Percentiles rank a stretch among this genome's conserved stretches.
phyloP scores from a whole-genome alignment of 2,329 filamentous ascomycete genomes.

The Colletotrichum abscissum region DNA sequence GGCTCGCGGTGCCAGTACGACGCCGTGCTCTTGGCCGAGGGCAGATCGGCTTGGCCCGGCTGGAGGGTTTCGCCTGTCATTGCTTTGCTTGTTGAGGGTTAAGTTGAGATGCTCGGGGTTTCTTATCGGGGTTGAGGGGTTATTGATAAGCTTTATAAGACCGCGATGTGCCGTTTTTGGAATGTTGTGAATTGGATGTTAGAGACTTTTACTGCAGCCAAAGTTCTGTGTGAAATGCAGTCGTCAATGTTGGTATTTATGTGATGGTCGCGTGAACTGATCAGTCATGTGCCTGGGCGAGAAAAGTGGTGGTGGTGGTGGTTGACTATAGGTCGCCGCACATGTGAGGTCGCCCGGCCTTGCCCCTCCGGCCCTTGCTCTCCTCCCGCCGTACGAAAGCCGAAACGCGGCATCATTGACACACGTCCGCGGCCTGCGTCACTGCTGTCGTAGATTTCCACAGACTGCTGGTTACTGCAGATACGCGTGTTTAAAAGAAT shows the following conservation, averaged over 20 bases:
- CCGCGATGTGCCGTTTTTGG: neutral
- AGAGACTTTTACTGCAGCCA: neutral
- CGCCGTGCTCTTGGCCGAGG: conserved; percentile 67
- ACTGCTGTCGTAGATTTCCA: neutral
- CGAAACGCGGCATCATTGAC: neutral
- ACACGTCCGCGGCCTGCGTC: neutral
- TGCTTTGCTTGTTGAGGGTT: neutral
- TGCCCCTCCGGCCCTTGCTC: neutral
- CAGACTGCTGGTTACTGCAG: neutral
- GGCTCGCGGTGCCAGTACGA: conserved; percentile 83
- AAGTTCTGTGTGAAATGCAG: neutral
- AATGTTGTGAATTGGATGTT: neutral
- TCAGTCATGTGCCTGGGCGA: conserved; percentile 16
- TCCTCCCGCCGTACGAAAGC: neutral
- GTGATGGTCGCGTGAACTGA: conserved; percentile 4
- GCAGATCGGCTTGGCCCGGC: conserved; percentile 63
- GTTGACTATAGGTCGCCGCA: conserved; percentile 5
- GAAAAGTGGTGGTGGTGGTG: neutral
- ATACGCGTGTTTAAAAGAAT: neutral
- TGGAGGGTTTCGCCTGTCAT: conserved; percentile 47
- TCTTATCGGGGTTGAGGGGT: neutral
- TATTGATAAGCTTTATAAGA: neutral
- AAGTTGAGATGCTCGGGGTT: neutral
- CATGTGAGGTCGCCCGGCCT: conserved; percentile 13
- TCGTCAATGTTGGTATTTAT: neutral